Conservation (phyloP, 352 stramenopile genomes). For the Pythium chondricola region DNA sequence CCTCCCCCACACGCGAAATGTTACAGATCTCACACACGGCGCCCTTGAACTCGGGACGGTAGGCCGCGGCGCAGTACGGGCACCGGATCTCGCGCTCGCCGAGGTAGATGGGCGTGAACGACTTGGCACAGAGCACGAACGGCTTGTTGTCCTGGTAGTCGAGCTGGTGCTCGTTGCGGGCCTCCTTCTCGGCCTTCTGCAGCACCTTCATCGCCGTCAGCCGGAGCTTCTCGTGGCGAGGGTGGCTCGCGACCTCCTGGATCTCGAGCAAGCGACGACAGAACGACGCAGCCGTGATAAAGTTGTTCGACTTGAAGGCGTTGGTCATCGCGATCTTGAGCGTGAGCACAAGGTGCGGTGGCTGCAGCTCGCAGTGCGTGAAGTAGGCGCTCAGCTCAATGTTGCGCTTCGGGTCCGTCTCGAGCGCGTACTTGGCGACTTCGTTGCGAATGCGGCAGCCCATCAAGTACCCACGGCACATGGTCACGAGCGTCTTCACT, state of each 20-base stretch:
- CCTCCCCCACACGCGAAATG: constrained; percentile 90
- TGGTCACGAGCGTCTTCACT: constrained; percentile 93
- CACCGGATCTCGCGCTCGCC: constrained; percentile 88
- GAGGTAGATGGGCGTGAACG: constrained; percentile 95
- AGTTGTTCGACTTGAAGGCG: constrained; percentile 99
- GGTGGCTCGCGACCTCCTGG: constrained; percentile 89
- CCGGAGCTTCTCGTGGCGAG: constrained; percentile 92
- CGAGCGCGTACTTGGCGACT: constrained; percentile 58
- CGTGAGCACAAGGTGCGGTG: constrained; percentile 95
- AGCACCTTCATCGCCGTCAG: constrained; percentile 96
- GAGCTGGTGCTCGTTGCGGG: constrained; percentile 95
- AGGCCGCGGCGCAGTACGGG: constrained; percentile 93
- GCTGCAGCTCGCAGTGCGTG: constrained; percentile 98
- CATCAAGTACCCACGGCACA: constrained; percentile 97
- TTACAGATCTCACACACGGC: constrained; percentile 91
- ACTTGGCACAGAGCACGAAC: constrained; percentile 93
- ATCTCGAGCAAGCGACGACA: constrained; percentile 98
- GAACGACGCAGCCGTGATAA: constrained; percentile 98
- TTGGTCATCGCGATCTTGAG: constrained; percentile 99
- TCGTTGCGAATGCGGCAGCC: constrained; percentile 94
- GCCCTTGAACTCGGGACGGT: constrained; percentile 83
- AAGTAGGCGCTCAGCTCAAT: constrained; percentile 99
- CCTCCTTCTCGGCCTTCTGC: constrained; percentile 98
- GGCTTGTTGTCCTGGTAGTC: constrained; percentile 97
- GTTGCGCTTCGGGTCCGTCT: constrained; percentile 81